Evolutionary conservation across 2,329 filamentous ascomycete species (phyloP).

Genomic region (Stagonosporopsis rhizophila): DNA sequence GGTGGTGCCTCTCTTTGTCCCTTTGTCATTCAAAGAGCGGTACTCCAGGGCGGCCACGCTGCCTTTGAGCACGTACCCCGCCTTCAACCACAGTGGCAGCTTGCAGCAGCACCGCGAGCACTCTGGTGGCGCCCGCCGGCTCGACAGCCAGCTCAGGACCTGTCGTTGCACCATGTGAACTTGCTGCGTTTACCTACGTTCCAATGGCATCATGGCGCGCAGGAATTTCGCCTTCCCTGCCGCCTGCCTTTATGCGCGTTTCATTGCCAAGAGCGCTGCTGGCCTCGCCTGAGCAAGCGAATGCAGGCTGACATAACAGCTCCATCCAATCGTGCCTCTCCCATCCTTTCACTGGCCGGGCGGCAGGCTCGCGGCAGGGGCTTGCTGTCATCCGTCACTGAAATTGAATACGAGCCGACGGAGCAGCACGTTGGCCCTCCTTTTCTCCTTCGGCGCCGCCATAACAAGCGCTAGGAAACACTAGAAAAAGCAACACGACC

Average conservation of each 20-base stretch:
- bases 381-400: slow-evolving; percentile 23
- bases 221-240: slow-evolving; percentile 19
- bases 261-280: slow-evolving; percentile 20
- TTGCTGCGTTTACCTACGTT: slow-evolving; percentile 14
- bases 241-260: slow-evolving; percentile 14
- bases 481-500: slow-evolving; percentile 25
- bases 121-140: neutral
- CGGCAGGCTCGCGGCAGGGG: slow-evolving; percentile 17
- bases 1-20: slow-evolving; percentile 10
- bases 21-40: slow-evolving; percentile 6
- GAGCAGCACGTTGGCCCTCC: slow-evolving; percentile 9
- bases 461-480: slow-evolving; percentile 25
- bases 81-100: slow-evolving; percentile 1
- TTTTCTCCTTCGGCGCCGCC: slow-evolving; percentile 16
- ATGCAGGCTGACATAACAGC: slow-evolving; percentile 10
- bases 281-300: slow-evolving; percentile 13
- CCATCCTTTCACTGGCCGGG: slow-evolving; percentile 10
- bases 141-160: neutral
- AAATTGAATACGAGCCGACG: slow-evolving; percentile 18
- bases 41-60: slow-evolving; percentile 2
- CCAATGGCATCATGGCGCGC: slow-evolving; percentile 18
- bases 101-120: neutral
- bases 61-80: slow-evolving; percentile 11
- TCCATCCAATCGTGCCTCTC: slow-evolving; percentile 16
- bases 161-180: slow-evolving; percentile 8